Evolutionary conservation across 805 yeast genomes (phyloP).

Genomic region (Candida bentonensis): DNA sequence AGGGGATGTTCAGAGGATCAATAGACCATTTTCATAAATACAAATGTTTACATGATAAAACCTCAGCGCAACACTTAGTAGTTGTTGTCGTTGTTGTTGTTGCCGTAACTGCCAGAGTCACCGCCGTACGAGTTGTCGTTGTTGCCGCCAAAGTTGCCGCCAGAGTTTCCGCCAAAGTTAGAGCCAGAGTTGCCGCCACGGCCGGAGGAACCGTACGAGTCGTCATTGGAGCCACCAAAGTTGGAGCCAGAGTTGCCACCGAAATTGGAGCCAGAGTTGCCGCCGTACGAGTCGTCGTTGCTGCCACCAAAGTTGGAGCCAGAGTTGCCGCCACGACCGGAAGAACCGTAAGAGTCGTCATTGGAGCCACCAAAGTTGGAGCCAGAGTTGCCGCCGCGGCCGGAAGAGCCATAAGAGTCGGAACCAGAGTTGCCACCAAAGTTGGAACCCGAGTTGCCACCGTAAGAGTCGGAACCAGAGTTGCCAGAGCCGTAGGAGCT

Average conservation of each 20-base stretch:
- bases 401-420: constrained; percentile 22
- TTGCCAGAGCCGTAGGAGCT: constrained; percentile 13
- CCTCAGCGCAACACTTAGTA: constrained; percentile 3
- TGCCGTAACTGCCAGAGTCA: not conserved
- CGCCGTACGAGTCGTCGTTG: constrained; percentile 10
- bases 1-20: not conserved
- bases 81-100: not conserved
- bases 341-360: constrained; percentile 17
- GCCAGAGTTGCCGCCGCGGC: constrained; percentile 22
- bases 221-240: constrained; percentile 16
- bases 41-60: not conserved
- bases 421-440: constrained; percentile 16
- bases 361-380: constrained; percentile 25
- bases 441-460: too few relatives aligned
- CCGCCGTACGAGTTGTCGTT: not conserved
- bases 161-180: constrained; percentile 7
- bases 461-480: constrained; percentile 7
- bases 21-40: not conserved
- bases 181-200: constrained; percentile 19
- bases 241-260: not conserved
- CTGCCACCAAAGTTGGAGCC: constrained; percentile 15
- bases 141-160: constrained; percentile 5
- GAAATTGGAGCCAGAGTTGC: constrained; percentile 4
- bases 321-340: constrained; percentile 9
- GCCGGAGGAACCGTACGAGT: constrained; percentile 22